Base-by-base conservation (phyloP, 495 filamentous ascomycete species). In the Penicillium robsamsonii region DNA sequence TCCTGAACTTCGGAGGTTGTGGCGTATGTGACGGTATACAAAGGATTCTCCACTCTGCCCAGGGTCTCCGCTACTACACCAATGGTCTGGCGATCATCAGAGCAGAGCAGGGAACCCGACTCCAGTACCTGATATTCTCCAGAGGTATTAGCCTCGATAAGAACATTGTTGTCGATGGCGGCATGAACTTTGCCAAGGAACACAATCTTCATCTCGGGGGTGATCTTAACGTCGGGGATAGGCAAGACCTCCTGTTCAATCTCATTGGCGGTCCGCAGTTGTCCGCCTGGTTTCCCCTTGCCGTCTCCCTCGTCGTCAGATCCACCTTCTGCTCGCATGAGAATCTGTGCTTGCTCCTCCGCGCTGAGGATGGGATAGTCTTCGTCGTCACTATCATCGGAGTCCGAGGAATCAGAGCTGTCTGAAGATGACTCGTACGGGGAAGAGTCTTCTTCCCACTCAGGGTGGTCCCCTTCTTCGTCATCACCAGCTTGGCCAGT, bases 61-160 rank as follows among this genome's bases (percentile, higher is more conserved):
- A 97, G 66, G 2, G 87, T 88, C 59, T 97, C 94, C 6, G 84
- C 76, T 5, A 98, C 79, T 20, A 84, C 84, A 24, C 93, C 94
- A 55, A 96, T 76, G 11, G 96, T 77, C 27, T 76, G 80, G 37
- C 90, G 78, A 61, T 94, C 82, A 60, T 82, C 84, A n/a, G 86
- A 79, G 70, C 90, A 96, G 3, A 98, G 81, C 15, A 96, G 76
- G 0, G 93, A 96, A 29, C 88, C 90, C 11, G 75, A 81, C 50
- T 96, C 89, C 11, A 97, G 78, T 0, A 96, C 92, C 65, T 86
- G 84, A 50, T 89, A 86, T 61, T 92, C 88, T 54, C 90, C 92
- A 2, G 88, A 83, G 1, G 77, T 82, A n/a, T 81, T 84, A 4
- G 89, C 92, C 66, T 88, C 87, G 65, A 98, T 85, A 20, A 97